A percentile compares a stretch with the other conserved stretches of the same genome.
Evolutionary conservation across 2,329 filamentous ascomycete species (phyloP).

Genomic region (Laburnicola sp.): DNA sequence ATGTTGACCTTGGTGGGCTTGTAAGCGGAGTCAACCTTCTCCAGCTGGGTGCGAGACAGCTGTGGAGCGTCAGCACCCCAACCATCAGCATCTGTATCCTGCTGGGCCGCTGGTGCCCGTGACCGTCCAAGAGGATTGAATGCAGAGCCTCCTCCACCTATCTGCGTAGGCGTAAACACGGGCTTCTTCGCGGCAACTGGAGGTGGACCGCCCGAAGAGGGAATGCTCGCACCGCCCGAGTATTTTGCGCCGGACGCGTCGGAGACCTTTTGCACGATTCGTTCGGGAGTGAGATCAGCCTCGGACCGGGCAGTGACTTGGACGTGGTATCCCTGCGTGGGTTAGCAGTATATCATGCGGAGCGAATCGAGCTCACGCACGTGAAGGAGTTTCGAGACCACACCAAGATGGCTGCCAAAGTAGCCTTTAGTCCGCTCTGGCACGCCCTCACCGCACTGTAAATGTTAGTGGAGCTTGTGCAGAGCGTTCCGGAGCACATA

Average conservation of each 20-base stretch:
- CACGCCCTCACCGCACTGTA: constrained; percentile 87
- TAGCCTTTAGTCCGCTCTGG: constrained; percentile 99
- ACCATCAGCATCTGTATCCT: constrained; percentile 76
- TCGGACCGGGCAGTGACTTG: constrained; percentile 95
- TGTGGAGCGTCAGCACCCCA: constrained; percentile 96
- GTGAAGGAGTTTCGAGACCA: constrained; percentile 89
- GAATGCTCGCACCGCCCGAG: constrained; percentile 65
- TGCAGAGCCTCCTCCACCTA: constrained; percentile 56
- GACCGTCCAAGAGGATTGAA: constrained; percentile 73
- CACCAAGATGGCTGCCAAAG: constrained; percentile 90
- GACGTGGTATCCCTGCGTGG: constrained; percentile 79
- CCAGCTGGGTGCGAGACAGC: constrained; percentile 79
- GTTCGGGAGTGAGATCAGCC: constrained; percentile 81
- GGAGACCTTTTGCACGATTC: constrained; percentile 88
- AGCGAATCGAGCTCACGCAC: constrained; percentile 47
- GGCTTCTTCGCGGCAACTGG: constrained; percentile 85
- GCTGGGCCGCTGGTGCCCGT: constrained; percentile 56
- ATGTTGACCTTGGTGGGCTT: constrained; percentile 96
- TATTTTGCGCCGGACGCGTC: constrained; percentile 97
- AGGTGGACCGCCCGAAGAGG: constrained; percentile 59
- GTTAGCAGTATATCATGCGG: constrained; percentile 22
- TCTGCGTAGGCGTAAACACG: constrained; percentile 79
- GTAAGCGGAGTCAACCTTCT: constrained; percentile 92
- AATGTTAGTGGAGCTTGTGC: constrained; percentile 8
- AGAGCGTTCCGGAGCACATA: constrained; percentile 28